Base-by-base conservation (phyloP, 768 basidiomycete genomes). In the Cytidiella melzeri region DNA sequence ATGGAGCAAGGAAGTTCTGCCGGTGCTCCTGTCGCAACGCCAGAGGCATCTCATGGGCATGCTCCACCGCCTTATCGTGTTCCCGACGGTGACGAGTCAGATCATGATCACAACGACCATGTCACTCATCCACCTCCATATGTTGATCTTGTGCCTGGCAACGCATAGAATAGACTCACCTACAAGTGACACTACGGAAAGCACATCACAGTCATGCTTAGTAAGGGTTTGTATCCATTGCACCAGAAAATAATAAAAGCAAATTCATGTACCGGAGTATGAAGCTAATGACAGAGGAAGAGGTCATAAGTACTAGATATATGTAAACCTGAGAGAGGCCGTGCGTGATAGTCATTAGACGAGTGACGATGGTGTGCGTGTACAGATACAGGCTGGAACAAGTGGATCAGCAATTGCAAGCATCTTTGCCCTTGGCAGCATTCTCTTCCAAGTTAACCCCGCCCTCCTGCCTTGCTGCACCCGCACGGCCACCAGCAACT, bases 11-110 rank as follows among this genome's bases (percentile, higher is more conserved):
- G 45, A 19, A 47, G 58, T 15, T 54, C 45, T 24, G 53, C 45
- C 20, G 52, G 36, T 36, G 48, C 45, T 25, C 7, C 46, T 43
- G 18, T 41, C 39, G 19, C 27, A 4, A 11, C 50, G 19, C 46
- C 51, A 20, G 51, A 18, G 49, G 48, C 21, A 46, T 54, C 68
- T 37, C 73, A 79, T 60, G 74, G 73, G 27, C 70, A 83, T 58
- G 85, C 87, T n/a, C 85, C 88, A 12, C 87, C 87, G 9, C 87
- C 87, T 13, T 91, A 91, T 66, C 73, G 83, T 49, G 76, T 81
- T 40, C 77, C 81, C 21, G 76, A 73, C 27, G 48, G 41, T 18
- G 38, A 55, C n/a, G 54, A 54, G 26, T 19, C 30, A 26, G 45
- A 39, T 15, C 28, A 50, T 19, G 60, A 63, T 47, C 62, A 67